Evolutionary conservation across 2,329 filamentous ascomycete genomes (phyloP).

Genomic region (Akanthomyces muscarius): DNA sequence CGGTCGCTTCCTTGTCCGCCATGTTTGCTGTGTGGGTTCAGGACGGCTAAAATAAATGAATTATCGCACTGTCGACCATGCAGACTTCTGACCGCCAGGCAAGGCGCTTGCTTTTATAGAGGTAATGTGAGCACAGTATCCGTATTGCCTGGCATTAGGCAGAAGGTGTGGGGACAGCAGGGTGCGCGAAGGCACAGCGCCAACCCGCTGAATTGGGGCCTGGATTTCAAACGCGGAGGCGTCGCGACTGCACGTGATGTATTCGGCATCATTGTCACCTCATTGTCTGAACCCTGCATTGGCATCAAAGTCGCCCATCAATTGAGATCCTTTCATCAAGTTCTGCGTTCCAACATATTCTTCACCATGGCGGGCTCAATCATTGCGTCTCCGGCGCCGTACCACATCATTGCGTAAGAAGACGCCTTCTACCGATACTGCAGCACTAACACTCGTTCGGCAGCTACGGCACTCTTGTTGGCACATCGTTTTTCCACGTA

Average conservation of each 20-base stretch:
- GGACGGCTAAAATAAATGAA: neutral
- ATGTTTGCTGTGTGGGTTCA: conserved; percentile 46
- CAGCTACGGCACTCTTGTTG: conserved; percentile 84
- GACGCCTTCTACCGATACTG: neutral
- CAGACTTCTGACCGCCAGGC: neutral
- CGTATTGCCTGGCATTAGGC: conserved; percentile 11
- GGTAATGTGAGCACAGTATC: neutral
- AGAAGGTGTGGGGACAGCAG: conserved; percentile 15
- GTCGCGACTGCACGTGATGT: conserved; percentile 17
- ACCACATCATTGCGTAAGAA: conserved; percentile 69
- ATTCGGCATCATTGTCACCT: neutral
- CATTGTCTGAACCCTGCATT: conserved; percentile 1
- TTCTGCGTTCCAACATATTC: neutral
- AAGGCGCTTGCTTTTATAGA: conserved; percentile 4
- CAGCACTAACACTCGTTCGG: conserved; percentile 24
- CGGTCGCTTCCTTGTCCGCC: conserved; percentile 88
- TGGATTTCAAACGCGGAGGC: conserved; percentile 4
- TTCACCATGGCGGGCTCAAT: conserved; percentile 46
- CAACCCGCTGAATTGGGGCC: neutral
- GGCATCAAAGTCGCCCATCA: neutral
- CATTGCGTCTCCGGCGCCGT: conserved; percentile 63
- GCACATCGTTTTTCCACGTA: conserved; percentile 82
- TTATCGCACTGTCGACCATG: neutral
- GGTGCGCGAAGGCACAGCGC: neutral
- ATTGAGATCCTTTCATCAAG: neutral